Conservation (phyloP, 106 monocot species). For the Cymbidium sinense region DNA sequence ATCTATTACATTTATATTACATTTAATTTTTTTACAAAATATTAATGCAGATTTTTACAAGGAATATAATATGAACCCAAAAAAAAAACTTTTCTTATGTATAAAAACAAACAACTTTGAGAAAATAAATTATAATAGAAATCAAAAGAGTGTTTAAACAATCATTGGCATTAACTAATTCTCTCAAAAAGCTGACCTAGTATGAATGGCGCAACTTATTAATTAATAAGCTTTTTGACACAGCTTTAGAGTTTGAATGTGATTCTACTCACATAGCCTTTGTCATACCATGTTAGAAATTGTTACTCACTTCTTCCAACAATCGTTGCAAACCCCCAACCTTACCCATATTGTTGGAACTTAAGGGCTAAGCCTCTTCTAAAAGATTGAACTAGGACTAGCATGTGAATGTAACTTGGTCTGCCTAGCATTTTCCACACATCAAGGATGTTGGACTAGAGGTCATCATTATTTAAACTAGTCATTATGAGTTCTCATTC, state of each 20-base stretch:
- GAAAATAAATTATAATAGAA: background rate
- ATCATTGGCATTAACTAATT: background rate
- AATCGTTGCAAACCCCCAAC: background rate
- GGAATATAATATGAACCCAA: background rate
- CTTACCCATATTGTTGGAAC: background rate
- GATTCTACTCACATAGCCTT: background rate
- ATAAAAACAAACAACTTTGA: background rate
- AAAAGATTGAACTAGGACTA: too few species aligned
- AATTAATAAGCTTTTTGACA: background rate
- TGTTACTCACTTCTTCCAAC: background rate
- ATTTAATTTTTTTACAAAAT: background rate
- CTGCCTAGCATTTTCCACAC: too few species aligned
- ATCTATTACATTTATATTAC: too few species aligned
- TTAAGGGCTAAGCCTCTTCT: background rate
- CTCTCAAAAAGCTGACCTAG: background rate
- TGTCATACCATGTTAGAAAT: background rate
- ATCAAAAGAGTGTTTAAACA: background rate
- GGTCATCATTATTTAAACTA: too few species aligned
- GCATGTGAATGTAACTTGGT: too few species aligned
- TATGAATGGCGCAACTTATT: background rate
- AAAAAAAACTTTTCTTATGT: background rate
- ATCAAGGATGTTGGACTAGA: too few species aligned
- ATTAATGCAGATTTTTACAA: background rate
- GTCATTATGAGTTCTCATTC: too few species aligned
- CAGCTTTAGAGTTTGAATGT: background rate